phyloP scores from a whole-genome alignment of 768 basidiomycete species.

The Clitopilus hobsonii region DNA sequence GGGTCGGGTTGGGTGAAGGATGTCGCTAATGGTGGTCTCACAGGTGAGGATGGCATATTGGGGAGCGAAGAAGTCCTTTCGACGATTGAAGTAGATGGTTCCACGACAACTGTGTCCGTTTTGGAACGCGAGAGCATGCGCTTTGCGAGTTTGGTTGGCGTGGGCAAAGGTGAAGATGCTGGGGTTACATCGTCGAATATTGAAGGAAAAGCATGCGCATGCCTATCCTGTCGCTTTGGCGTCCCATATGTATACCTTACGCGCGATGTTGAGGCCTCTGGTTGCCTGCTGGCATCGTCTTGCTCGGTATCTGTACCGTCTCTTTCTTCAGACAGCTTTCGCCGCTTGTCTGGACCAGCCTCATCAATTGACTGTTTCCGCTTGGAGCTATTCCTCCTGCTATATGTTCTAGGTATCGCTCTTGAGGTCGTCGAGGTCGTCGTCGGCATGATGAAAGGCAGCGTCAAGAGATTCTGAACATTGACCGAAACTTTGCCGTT shows the following conservation, averaged over 20 bases:
- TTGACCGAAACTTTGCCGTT: conserved; percentile 7
- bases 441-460: conserved; percentile 6
- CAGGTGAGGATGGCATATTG: conserved; percentile 20
- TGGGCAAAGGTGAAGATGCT: conserved; percentile 18
- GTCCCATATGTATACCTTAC: conserved; percentile 13
- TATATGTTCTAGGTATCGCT: conserved; percentile 30
- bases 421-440: conserved; percentile 11
- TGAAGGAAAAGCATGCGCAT: conserved; percentile 37
- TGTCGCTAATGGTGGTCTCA: conserved; percentile 10
- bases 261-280: neutral
- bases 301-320: conserved; percentile 10
- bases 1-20: conserved; percentile 17
- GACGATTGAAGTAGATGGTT: conserved; percentile 12
- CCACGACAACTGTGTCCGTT: conserved; percentile 52
- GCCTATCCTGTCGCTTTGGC: conserved; percentile 11
- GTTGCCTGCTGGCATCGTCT: neutral
- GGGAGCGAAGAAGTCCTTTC: conserved; percentile 36
- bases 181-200: conserved; percentile 38
- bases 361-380: conserved; percentile 13
- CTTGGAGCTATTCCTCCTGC: conserved; percentile 23
- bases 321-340: conserved; percentile 15
- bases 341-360: conserved; percentile 15
- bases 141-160: conserved; percentile 48
- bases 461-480: neutral
- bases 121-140: conserved; percentile 71